Evolutionary conservation across 306 rosid species (phyloP).

Genomic region (Acacia confusa): DNA sequence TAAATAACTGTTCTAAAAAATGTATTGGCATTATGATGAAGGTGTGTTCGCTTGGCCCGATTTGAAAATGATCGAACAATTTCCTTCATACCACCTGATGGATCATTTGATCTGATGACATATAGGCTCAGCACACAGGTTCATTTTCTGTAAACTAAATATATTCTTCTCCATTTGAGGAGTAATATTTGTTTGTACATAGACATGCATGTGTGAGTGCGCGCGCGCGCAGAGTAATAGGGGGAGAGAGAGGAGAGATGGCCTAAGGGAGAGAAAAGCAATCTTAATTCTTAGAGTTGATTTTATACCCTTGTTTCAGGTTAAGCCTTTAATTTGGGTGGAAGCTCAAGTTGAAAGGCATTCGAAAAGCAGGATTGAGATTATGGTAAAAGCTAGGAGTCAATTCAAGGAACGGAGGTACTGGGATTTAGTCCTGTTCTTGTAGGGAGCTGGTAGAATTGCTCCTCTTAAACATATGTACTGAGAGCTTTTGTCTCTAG

Average conservation of each 20-base stretch:
- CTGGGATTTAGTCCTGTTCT: constrained; percentile 7
- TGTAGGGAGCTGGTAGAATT: constrained; percentile 25
- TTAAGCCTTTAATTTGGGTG: constrained; percentile 92
- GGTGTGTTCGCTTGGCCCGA: constrained; percentile 99
- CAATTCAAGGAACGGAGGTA: constrained; percentile 99
- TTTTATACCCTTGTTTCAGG: constrained; percentile 50
- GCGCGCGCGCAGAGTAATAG: too few relatives aligned
- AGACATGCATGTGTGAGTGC: background rate
- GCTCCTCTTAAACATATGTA: constrained; percentile 27
- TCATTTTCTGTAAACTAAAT: constrained; percentile 34
- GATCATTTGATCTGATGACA: constrained; percentile 98
- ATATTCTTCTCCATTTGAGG: constrained; percentile 23
- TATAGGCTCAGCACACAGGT: constrained; percentile 98
- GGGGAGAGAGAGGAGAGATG: background rate
- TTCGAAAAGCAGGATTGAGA: constrained; percentile 93
- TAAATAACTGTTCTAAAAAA: constrained; percentile 28
- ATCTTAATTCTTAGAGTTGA: constrained; percentile 12
- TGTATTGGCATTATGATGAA: constrained; percentile 43
- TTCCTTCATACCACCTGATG: constrained; percentile 98
- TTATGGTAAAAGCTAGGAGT: constrained; percentile 92
- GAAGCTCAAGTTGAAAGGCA: constrained; percentile 97
- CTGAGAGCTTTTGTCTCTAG: constrained; percentile 41
- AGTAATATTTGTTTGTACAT: background rate
- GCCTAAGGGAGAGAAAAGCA: background rate
- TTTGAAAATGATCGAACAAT: constrained; percentile 98